A percentile compares a stretch with the other conserved stretches of the same genome.
phyloP scores from a whole-genome alignment of 345 rosid genomes.

The Sisymbrium irio region DNA sequence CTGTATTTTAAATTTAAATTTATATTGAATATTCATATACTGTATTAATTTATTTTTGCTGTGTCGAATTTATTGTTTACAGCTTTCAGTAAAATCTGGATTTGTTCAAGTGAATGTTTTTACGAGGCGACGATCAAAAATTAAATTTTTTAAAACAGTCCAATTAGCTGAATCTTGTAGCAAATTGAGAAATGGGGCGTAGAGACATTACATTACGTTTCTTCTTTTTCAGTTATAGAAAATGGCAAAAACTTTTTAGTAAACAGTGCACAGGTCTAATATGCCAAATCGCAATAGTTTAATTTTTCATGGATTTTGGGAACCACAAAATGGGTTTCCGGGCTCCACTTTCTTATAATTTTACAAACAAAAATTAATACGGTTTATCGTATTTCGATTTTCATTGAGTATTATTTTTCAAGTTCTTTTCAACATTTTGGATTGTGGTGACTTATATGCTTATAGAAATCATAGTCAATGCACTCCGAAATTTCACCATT shows the following conservation, averaged over 20 bases:
- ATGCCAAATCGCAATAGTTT: conserved; percentile 18
- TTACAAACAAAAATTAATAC: not conserved
- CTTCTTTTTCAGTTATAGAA: conserved; percentile 25
- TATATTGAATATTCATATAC: no score
- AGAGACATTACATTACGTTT: not conserved
- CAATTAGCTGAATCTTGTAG: not conserved
- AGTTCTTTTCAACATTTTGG: not conserved
- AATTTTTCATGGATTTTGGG: conserved; percentile 25
- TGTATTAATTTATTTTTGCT: not conserved
- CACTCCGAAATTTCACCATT: no score
- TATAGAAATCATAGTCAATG: not conserved
- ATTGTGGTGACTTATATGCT: no score
- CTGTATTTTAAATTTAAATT: not conserved
- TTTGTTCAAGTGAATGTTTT: not conserved
- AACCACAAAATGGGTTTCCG: conserved; percentile 28
- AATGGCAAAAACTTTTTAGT: conserved; percentile 33
- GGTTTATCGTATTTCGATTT: not conserved
- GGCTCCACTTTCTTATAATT: conserved; percentile 12
- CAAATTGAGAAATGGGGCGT: not conserved
- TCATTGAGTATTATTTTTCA: not conserved
- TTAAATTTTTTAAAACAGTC: not conserved
- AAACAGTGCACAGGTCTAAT: conserved; percentile 22
- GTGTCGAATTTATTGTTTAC: conserved; percentile 17
- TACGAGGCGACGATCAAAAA: no score
- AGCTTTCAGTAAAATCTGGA: conserved; percentile 4